These are phyloP conservation scores for Auricularia auricula-judae DNA, from an alignment of 768 basidiomycete genomes.

Conservation along the genomic window DNA sequence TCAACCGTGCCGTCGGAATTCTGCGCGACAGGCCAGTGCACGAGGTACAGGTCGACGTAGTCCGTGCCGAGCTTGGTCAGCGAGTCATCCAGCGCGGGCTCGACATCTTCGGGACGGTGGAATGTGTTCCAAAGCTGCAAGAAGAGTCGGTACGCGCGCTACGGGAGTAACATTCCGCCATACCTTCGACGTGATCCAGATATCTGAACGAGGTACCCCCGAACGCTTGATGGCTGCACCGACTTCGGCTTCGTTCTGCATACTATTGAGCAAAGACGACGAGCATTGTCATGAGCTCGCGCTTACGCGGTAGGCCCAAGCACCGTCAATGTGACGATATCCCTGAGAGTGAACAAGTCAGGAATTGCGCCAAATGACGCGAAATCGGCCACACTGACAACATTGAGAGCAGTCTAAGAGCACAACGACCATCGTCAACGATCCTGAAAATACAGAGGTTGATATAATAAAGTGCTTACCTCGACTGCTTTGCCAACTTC, in stretches of 20 bases:
- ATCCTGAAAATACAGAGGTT: not conserved
- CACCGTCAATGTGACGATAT: conserved; percentile 64
- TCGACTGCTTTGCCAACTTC: conserved; percentile 63
- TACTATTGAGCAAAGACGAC: not conserved
- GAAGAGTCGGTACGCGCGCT: not conserved
- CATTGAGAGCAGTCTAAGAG: conserved; percentile 39
- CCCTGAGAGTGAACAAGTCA: conserved; percentile 13
- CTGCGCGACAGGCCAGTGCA: conserved; percentile 52
- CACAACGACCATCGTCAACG: not conserved
- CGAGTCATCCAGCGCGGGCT: conserved; percentile 54
- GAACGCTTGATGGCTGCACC: conserved; percentile 51
- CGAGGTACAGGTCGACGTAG: conserved; percentile 73
- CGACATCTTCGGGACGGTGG: conserved; percentile 65
- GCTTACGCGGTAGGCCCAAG: conserved; percentile 55
- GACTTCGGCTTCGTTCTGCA: conserved; percentile 58
- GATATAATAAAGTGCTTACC: conserved; percentile 18
- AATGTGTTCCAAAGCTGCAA: conserved; percentile 63
- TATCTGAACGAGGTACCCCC: conserved; percentile 45
- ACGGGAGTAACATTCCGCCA: conserved; percentile 14
- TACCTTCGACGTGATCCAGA: conserved; percentile 60
- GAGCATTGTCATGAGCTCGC: not conserved
- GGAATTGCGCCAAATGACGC: not conserved
- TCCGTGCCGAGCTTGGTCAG: conserved; percentile 48
- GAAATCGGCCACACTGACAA: conserved; percentile 16
- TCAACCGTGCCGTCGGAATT: conserved; percentile 25